phyloP scores from a whole-genome alignment of 768 basidiomycete genomes.

The Phylloporus rhodoxanthus region DNA sequence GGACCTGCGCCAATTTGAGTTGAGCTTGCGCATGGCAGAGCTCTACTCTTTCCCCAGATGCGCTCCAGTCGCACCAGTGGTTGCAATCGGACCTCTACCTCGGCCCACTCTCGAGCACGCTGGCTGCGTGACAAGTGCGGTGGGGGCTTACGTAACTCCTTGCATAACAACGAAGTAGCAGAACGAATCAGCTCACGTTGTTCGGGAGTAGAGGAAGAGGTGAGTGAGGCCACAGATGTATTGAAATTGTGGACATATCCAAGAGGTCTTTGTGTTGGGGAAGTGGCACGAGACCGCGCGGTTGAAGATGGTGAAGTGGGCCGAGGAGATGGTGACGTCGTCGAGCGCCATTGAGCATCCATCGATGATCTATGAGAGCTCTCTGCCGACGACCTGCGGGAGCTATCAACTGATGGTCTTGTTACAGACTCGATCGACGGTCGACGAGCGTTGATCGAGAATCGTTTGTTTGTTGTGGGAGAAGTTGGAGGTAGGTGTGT shows the following conservation, averaged over 20 bases:
- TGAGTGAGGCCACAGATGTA: conserved; percentile 53
- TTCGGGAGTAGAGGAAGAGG: conserved; percentile 45
- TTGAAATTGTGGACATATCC: conserved; percentile 52
- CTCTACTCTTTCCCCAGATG: conserved; percentile 67
- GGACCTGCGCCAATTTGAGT: conserved; percentile 31
- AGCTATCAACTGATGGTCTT: conserved; percentile 26
- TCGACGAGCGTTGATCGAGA: conserved; percentile 22
- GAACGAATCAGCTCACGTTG: conserved; percentile 63
- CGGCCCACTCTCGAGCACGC: conserved; percentile 59
- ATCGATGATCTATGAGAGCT: conserved; percentile 31
- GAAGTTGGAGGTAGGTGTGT: conserved; percentile 40
- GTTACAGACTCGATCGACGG: conserved; percentile 8
- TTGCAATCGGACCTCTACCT: conserved; percentile 63
- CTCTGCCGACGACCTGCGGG: conserved; percentile 37
- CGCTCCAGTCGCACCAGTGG: conserved; percentile 63
- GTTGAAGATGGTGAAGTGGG: conserved; percentile 41
- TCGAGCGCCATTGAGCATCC: conserved; percentile 24
- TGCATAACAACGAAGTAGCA: conserved; percentile 60
- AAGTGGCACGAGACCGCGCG: conserved; percentile 39
- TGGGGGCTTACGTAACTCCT: conserved; percentile 60
- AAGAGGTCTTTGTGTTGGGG: conserved; percentile 39
- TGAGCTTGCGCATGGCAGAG: conserved; percentile 35
- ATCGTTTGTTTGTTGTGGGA: conserved; percentile 25
- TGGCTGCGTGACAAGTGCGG: conserved; percentile 46
- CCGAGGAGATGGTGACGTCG: conserved; percentile 27